A percentile compares a stretch with the other conserved stretches of the same genome.
phyloP scores from a whole-genome alignment of 2,329 filamentous ascomycete species.

The Aspergillus nomiae region DNA sequence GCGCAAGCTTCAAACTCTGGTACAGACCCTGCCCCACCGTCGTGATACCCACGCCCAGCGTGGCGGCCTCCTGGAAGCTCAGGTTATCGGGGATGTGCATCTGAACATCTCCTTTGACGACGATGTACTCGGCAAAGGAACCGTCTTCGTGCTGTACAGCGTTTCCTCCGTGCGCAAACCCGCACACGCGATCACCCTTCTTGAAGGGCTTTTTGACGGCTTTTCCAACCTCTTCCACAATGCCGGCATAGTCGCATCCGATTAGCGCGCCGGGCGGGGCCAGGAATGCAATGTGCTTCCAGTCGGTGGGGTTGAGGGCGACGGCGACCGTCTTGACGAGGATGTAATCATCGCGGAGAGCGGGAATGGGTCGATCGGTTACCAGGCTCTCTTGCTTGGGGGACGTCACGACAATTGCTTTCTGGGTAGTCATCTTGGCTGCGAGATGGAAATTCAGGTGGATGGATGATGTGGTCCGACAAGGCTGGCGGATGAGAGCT shows the following conservation, averaged over 20 bases:
- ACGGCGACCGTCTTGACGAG: slow-evolving; percentile 56
- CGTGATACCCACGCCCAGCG: slow-evolving; percentile 53
- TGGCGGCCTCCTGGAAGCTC: slow-evolving; percentile 54
- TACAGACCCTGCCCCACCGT: slow-evolving; percentile 54
- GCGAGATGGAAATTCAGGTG: not conserved
- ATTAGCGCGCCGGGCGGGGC: slow-evolving; percentile 41
- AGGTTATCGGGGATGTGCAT: slow-evolving; percentile 52
- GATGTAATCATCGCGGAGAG: slow-evolving; percentile 52
- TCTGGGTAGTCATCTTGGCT: slow-evolving; percentile 18
- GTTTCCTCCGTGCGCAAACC: slow-evolving; percentile 52
- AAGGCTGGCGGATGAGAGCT: not conserved
- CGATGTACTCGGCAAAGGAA: slow-evolving; percentile 56
- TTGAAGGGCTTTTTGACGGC: slow-evolving; percentile 50
- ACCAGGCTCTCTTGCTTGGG: slow-evolving; percentile 21
- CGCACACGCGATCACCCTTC: slow-evolving; percentile 55
- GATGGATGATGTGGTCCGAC: too few species aligned
- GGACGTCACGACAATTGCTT: slow-evolving; percentile 39
- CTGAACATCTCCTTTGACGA: slow-evolving; percentile 53
- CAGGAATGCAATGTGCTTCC: slow-evolving; percentile 50
- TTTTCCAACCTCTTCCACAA: slow-evolving; percentile 54
- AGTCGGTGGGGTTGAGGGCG: slow-evolving; percentile 60
- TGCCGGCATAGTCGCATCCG: slow-evolving; percentile 58
- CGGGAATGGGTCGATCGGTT: slow-evolving; percentile 35
- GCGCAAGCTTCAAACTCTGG: slow-evolving; percentile 30
- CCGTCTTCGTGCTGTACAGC: slow-evolving; percentile 49